Evolutionary conservation across 495 filamentous ascomycete genomes (phyloP), one percentile per base, ranked within the genome.

Genomic region (Aspergillus mulundensis): DNA sequence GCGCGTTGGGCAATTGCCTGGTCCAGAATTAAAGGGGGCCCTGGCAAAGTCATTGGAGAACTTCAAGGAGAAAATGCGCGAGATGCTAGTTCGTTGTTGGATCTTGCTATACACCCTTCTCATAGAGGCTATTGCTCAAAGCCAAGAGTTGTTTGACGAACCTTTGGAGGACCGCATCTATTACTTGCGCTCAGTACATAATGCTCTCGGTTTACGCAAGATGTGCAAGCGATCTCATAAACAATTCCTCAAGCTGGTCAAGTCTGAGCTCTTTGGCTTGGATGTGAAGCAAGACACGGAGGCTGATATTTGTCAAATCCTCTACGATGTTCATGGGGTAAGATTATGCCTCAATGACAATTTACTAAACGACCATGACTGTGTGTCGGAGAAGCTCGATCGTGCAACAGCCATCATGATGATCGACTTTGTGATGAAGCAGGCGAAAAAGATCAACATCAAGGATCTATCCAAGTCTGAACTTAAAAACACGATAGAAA

Each of bases 391-490:
- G 58, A 81, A 84, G 48, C 78, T 97, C 15, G 88, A 94, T 63
- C 84, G 83, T 50, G 74, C 80, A 5, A 90, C 87, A 48, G 91
- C 91, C 0, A 72, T 90, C 51, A 80, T 86, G 54, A 81, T 97
- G 50, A 83, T 96, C 18, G 87, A 93, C 53, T 86, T 91, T 62
- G 82, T 97, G 23, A 82, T 95, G 59, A 71, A 81, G 25, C 84
- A 96, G 43, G 88, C 91, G 0, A 84, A 85, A 54, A 85, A 87
- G 52, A 86, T 96, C 76, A 88, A 88, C 53, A 88, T 95, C 77
- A 95, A 91, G 56, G 95, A 97, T 62, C 67, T 99, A 24, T 82
- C 89, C 7, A 97, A 95, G 68, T 89, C 88, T 5, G 91, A 97
- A 47, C 77, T 97, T 43, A 91, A 91, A 61, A 81, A 75, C 2